Conservation (phyloP, 352 stramenopile genomes). For the Phytopythium boreale region DNA sequence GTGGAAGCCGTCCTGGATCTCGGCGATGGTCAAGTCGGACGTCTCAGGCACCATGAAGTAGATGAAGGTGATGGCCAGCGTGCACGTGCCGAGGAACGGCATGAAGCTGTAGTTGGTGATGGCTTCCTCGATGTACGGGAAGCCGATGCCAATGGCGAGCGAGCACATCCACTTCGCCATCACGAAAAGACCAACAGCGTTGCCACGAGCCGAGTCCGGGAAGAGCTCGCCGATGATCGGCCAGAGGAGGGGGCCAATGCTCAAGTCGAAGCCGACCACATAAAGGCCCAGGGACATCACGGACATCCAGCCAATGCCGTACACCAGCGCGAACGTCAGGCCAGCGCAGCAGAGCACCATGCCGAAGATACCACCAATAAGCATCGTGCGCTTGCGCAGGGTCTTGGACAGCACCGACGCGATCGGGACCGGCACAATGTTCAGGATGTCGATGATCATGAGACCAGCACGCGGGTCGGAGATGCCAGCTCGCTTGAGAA, state of each 20-base stretch:
- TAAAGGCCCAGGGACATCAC: constrained; percentile 44
- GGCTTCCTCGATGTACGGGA: constrained; percentile 48
- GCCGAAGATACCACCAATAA: constrained; percentile 30
- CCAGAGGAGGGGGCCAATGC: constrained; percentile 59
- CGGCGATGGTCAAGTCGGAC: constrained; percentile 49
- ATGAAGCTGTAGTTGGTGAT: constrained; percentile 45
- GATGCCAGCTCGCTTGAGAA: constrained; percentile 53
- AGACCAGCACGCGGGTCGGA: constrained; percentile 39
- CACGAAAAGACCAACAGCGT: constrained; percentile 33
- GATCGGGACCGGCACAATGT: constrained; percentile 36
- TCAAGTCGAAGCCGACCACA: constrained; percentile 44
- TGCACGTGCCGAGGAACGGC: constrained; percentile 43
- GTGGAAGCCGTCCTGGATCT: constrained; percentile 53
- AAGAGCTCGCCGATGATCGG: constrained; percentile 49
- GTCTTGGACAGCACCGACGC: constrained; percentile 22
- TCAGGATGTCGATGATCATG: constrained; percentile 54
- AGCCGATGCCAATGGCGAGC: constrained; percentile 44
- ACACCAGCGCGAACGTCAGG: constrained; percentile 38
- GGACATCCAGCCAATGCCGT: constrained; percentile 27
- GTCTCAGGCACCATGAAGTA: constrained; percentile 59
- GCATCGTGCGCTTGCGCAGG: constrained; percentile 38
- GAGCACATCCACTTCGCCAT: constrained; percentile 50
- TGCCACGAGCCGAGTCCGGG: constrained; percentile 41
- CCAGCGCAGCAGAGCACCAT: constrained; percentile 42
- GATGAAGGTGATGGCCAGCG: constrained; percentile 33